Evolutionary conservation across 352 stramenopile genomes (phyloP).

Genomic region (Phytophthora agathidicida): DNA sequence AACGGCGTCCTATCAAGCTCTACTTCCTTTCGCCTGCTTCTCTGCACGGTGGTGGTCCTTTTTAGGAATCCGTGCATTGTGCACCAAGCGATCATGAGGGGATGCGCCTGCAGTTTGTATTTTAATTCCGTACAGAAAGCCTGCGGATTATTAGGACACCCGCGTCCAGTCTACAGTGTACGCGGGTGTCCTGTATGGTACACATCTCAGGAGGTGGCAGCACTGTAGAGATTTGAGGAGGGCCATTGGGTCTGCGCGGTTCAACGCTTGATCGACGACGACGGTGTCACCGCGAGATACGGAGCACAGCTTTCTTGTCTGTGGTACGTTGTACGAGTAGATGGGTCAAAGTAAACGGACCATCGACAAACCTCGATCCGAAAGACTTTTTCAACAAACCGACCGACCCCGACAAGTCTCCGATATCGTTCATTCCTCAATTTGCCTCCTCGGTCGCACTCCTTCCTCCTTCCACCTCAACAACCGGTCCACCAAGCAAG

Average conservation of each 20-base stretch:
- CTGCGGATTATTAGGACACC: neutral
- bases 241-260: too few relatives aligned
- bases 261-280: too few relatives aligned
- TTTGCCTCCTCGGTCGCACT: constrained; percentile 22
- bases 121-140: constrained; percentile 15
- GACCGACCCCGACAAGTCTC: too few relatives aligned
- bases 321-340: too few relatives aligned
- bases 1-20: constrained; percentile 13
- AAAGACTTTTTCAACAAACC: too few relatives aligned
- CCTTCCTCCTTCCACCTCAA: too few relatives aligned
- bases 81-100: constrained; percentile 7
- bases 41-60: constrained; percentile 6
- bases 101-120: constrained; percentile 10
- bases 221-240: constrained; percentile 28
- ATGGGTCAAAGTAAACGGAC: too few relatives aligned
- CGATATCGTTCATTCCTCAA: constrained; percentile 32
- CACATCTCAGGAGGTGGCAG: constrained; percentile 7
- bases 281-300: too few relatives aligned
- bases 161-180: too few relatives aligned
- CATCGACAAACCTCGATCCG: too few relatives aligned
- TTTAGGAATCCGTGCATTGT: constrained; percentile 19
- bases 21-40: constrained; percentile 4
- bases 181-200: neutral
- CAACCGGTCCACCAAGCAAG: neutral
- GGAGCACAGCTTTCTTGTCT: too few relatives aligned